Percentiles rank a stretch among this genome's conserved stretches.
Evolutionary conservation across 2,329 filamentous ascomycete genomes (phyloP).

Genomic region (Pseudophaeomoniella oleicola): DNA sequence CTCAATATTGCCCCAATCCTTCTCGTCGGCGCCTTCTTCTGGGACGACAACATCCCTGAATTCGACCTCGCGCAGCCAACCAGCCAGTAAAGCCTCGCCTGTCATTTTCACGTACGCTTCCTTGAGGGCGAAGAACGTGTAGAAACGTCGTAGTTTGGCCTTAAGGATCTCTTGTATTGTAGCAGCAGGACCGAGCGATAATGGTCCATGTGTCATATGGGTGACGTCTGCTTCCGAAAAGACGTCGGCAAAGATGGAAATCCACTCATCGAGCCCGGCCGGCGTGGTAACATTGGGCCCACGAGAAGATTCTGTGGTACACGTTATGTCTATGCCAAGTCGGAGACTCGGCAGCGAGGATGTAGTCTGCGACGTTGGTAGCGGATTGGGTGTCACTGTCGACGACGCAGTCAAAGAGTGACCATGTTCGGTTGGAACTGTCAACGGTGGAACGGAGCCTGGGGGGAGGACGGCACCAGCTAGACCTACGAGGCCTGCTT

Average conservation of each 20-base stretch:
- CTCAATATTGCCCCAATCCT: slow-evolving; percentile 21
- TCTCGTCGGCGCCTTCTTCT: slow-evolving; percentile 14
- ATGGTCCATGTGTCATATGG: slow-evolving; percentile 32
- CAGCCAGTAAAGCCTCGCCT: slow-evolving; percentile 46
- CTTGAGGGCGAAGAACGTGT: slow-evolving; percentile 50
- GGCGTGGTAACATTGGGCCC: slow-evolving; percentile 30
- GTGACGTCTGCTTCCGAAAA: slow-evolving; percentile 41
- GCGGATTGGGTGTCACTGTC: background rate
- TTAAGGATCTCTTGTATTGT: slow-evolving; percentile 27
- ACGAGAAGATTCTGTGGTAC: slow-evolving; percentile 40
- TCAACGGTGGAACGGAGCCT: slow-evolving; percentile 1
- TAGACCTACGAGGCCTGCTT: slow-evolving; percentile 46
- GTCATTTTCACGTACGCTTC: slow-evolving; percentile 55
- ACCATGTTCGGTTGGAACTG: background rate
- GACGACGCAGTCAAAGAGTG: background rate
- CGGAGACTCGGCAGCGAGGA: slow-evolving; percentile 4
- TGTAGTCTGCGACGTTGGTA: background rate
- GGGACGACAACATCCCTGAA: slow-evolving; percentile 44
- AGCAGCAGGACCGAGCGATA: slow-evolving; percentile 3
- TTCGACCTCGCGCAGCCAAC: slow-evolving; percentile 46
- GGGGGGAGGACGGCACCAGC: slow-evolving; percentile 25
- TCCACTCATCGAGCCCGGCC: slow-evolving; percentile 39
- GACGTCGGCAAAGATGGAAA: slow-evolving; percentile 45
- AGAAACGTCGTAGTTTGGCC: slow-evolving; percentile 45
- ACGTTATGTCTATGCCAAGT: slow-evolving; percentile 48